Base-by-base conservation (phyloP, 371 early-diverging fungal genomes). In the Syncephalastrum racemosum region DNA sequence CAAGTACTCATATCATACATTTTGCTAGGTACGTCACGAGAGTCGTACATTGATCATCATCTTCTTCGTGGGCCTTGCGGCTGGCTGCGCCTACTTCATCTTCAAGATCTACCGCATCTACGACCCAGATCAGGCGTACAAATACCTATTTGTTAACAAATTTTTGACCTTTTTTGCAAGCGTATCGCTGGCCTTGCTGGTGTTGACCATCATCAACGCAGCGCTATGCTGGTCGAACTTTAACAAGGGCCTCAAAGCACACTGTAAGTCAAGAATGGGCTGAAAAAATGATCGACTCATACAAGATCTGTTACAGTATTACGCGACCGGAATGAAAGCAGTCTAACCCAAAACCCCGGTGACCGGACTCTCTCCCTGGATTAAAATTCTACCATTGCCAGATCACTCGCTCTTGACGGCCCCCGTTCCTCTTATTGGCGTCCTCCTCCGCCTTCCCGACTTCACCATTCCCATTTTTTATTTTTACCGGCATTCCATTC, bases 111-210 rank as follows among this genome's bases (percentile, higher is more conserved):
- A 83, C 47, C 79, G 95, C 13, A 93, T 95, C 59, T 92, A 85
- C 44, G 72, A 80, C n/a, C 79, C 83, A 3, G 57, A 71, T 46
- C 86, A 90, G 55, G 67, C 50, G 25, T 55, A 59, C 13, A 86
- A 89, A 60, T 94, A 87, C 63, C 10, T 39, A 3, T 76, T 77
- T 51, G 87, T 90, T 40, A 72, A 77, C 16, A 81, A 85, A 19
- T 91, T 92, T 71, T 72, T 96, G 64, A 93, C 94, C 0, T 91
- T 94, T 66, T 96, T 93, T 69, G 88, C 86, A n/a, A 66, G 80
- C 31, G 75, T 91, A 0, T 84, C 87, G 15, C 61, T 93, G n/a
- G 64, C 77, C 1, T 72, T 90, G 31, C 75, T 93, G 6, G 67
- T 88, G 1, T 54, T 81, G 50, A 94, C 94, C 0, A 74, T 92